Evolutionary conservation across 495 filamentous ascomycete genomes (phyloP), one percentile per base, ranked within the genome.

Genomic region (Podospora anserina): DNA sequence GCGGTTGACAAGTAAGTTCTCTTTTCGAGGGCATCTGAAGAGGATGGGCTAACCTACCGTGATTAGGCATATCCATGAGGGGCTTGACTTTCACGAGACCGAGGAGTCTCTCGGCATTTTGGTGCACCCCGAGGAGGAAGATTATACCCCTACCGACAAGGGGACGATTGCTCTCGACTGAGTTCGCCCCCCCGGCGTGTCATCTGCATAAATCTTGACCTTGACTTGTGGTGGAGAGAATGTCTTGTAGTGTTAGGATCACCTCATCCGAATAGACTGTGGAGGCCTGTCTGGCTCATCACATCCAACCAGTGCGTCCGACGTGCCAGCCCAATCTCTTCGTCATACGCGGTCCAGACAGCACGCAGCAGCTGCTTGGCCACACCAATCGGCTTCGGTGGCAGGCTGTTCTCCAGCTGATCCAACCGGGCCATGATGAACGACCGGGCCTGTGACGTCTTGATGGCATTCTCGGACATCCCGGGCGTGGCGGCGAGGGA

Each of bases 261-360:
- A 11, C 3, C 39, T 70, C 67, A 78, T 1, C 77, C 77, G 61
- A 78, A 78, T 0, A 78, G 66, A 59, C 77, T 78, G 49, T 75
- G 74, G 54, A 78, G 66, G 6, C 75, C 75, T 9, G 70, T 77
- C 58, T 63, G 44, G 39, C 69, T 75, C 77, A 78, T 78, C 15
- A 78, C 77, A 55, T 78, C 77, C 0, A 78, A 64, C 77, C 77
- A 78, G 49, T 78, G 77, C 3, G 77, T 78, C 57, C 72, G 63
- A 30, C 75, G 68, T 2, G 75, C 20, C 0, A 72, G 68, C 2
- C 66, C 75, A 20, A 76, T 76, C 53, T 78, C 77, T 6, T 69
- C 69, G 34, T 78, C 77, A 32, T 78, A 78, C n/a, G 69, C 75
- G 2, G 56, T 68, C 77, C 77, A 78, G 3, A 78, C 75, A 0